These are phyloP conservation scores for Cynanchum wilfordii DNA, from an alignment of 257 asterid species.

Conservation along the genomic window DNA sequence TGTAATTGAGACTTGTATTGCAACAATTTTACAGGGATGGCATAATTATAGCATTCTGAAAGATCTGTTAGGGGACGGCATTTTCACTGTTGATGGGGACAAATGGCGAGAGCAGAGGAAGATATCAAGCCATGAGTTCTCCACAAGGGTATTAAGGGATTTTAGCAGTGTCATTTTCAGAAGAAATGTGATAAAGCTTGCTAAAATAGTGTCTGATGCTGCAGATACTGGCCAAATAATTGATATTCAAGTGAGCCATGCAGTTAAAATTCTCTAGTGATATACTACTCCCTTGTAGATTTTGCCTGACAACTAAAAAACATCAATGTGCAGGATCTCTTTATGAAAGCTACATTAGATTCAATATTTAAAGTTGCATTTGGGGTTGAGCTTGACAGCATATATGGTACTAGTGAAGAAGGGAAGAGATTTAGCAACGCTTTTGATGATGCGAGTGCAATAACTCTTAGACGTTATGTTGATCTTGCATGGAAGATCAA, in stretches of 20 bases:
- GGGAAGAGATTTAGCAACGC: slow-evolving; percentile 41
- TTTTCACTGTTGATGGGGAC: slow-evolving; percentile 75
- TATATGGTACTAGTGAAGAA: slow-evolving; percentile 41
- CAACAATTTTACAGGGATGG: slow-evolving; percentile 39
- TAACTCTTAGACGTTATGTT: slow-evolving; percentile 43
- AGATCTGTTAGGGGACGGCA: slow-evolving; percentile 66
- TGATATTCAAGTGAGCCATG: slow-evolving; percentile 57
- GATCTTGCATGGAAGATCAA: slow-evolving; percentile 53
- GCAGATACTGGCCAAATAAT: slow-evolving; percentile 29
- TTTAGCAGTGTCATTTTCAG: slow-evolving; percentile 55
- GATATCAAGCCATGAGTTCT: slow-evolving; percentile 65
- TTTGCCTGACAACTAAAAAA: not conserved
- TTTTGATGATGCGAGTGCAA: slow-evolving; percentile 50
- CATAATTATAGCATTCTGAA: slow-evolving; percentile 36
- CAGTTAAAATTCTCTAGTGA: not conserved
- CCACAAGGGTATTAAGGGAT: slow-evolving; percentile 59
- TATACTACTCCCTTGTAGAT: not conserved
- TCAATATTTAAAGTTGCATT: slow-evolving; percentile 49
- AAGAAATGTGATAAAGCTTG: slow-evolving; percentile 46
- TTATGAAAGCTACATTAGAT: slow-evolving; percentile 51
- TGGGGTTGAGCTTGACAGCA: slow-evolving; percentile 50
- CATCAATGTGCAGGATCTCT: slow-evolving; percentile 29
- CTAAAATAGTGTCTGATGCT: slow-evolving; percentile 40
- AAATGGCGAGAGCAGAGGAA: slow-evolving; percentile 75
- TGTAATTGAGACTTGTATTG: not conserved